Conservation (phyloP, 2,329 filamentous ascomycete species). For the Fusarium sp. region DNA sequence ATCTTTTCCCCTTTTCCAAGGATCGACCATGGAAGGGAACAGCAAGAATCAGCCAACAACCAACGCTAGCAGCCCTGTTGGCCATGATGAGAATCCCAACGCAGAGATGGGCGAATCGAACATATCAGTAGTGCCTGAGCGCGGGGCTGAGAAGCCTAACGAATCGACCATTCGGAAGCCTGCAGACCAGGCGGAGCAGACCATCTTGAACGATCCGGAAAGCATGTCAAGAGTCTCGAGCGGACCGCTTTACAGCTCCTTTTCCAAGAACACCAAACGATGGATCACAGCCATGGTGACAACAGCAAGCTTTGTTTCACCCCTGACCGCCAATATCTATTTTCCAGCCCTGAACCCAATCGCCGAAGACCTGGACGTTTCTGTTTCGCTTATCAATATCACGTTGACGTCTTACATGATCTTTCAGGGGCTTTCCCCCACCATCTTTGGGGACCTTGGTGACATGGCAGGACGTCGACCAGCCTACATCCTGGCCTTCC, state of each 20-base stretch:
- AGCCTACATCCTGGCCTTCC: constrained; percentile 69
- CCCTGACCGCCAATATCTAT: constrained; percentile 71
- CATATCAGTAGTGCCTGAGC: constrained; percentile 1
- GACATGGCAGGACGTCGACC: constrained; percentile 72
- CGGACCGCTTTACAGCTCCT: constrained; percentile 47
- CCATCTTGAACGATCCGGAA: constrained; percentile 35
- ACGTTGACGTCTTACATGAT: constrained; percentile 73
- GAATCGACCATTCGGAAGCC: constrained; percentile 1
- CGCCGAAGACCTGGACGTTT: constrained; percentile 54
- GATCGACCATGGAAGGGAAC: constrained; percentile 27
- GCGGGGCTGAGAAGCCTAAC: constrained; percentile 19
- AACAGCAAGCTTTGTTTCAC: constrained; percentile 66
- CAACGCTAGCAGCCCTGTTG: background rate
- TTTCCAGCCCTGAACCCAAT: constrained; percentile 58
- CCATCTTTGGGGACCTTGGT: constrained; percentile 71
- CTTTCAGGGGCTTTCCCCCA: constrained; percentile 72
- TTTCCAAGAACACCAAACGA: constrained; percentile 55
- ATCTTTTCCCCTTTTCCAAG: background rate
- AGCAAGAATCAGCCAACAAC: constrained; percentile 10
- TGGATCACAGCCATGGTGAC: constrained; percentile 67
- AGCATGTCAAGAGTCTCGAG: constrained; percentile 34
- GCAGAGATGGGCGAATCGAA: constrained; percentile 15
- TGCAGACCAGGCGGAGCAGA: constrained; percentile 6
- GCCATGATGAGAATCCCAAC: constrained; percentile 21
- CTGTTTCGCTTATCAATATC: constrained; percentile 58